A percentile compares a stretch with the other conserved stretches of the same genome.
These are phyloP conservation scores for Senecio squalidus DNA, from an alignment of 140 eudicot genomes.

Conservation along the genomic window DNA sequence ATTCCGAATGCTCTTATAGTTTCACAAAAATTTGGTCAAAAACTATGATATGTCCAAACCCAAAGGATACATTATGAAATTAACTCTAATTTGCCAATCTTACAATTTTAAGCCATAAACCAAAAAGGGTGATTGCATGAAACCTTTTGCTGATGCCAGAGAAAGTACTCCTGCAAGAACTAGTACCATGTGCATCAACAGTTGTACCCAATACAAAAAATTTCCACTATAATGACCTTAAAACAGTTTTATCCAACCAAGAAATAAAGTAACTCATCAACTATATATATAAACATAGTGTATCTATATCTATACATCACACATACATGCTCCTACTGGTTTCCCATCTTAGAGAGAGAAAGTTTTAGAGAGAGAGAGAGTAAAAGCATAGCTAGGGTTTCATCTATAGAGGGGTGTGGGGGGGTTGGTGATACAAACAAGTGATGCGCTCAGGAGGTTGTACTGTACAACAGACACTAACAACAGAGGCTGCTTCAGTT, in stretches of 20 bases:
- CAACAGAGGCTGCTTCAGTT: conserved; percentile 88
- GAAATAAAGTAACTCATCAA: conserved; percentile 34
- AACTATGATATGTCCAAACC: too few species aligned
- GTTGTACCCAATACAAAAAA: conserved; percentile 28
- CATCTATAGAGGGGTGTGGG: conserved; percentile 46
- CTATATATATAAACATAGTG: conserved; percentile 28
- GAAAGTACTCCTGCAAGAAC: conserved; percentile 21
- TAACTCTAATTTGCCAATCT: too few species aligned
- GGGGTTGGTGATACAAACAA: conserved; percentile 58
- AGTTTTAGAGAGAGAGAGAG: not conserved
- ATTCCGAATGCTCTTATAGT: too few species aligned
- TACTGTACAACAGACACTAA: conserved; percentile 88
- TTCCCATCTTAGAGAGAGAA: conserved; percentile 3
- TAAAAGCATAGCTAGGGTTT: conserved; percentile 21
- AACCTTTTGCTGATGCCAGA: conserved; percentile 26
- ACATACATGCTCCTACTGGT: conserved; percentile 30
- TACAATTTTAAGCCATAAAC: conserved; percentile 16
- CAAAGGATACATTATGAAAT: too few species aligned
- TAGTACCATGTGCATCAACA: conserved; percentile 28
- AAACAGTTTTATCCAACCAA: conserved; percentile 19
- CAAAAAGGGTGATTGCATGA: conserved; percentile 28
- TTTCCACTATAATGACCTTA: conserved; percentile 16
- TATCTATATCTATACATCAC: conserved; percentile 1
- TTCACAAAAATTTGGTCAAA: too few species aligned
- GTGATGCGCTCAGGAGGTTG: conserved; percentile 89